Percentiles rank a stretch among this genome's conserved stretches.
These are phyloP conservation scores for Stephania cephalantha DNA, from an alignment of 164 flowering plant genomes.

Conservation along the genomic window DNA sequence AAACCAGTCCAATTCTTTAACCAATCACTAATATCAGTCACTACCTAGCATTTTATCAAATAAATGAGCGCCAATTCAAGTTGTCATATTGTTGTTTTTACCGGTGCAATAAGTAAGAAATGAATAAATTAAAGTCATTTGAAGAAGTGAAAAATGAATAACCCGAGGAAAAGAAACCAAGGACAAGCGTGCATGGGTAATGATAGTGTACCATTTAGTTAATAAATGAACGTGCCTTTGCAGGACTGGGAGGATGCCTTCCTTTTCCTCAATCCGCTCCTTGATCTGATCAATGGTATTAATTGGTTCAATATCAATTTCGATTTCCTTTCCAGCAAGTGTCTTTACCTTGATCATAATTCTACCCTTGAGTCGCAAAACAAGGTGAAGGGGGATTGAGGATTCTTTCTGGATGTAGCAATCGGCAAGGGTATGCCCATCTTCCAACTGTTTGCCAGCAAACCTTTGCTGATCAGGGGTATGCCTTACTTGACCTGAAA, in stretches of 20 bases:
- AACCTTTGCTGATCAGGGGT: slow-evolving; percentile 7
- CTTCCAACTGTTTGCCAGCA: slow-evolving; percentile 7
- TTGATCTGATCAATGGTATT: slow-evolving; percentile 5
- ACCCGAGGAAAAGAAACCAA: no score
- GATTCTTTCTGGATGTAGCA: slow-evolving; percentile 1
- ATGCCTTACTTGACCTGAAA: slow-evolving; percentile 4
- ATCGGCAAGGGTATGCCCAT: slow-evolving; percentile 6
- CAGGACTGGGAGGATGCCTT: slow-evolving; percentile 1
- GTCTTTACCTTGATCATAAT: slow-evolving; percentile 3
- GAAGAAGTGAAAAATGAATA: no score
- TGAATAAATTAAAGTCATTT: no score
- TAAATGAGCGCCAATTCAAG: no score
- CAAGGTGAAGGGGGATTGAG: not conserved
- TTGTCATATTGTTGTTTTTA: no score
- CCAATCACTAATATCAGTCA: no score
- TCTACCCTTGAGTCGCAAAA: slow-evolving; percentile 3
- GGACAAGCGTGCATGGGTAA: no score
- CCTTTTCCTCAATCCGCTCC: slow-evolving; percentile 4
- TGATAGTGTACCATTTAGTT: no score
- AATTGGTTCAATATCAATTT: slow-evolving; percentile 2
- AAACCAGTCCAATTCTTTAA: no score
- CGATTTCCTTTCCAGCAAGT: slow-evolving; percentile 5
- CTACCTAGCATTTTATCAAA: no score
- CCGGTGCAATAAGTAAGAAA: no score
- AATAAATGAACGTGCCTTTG: not conserved